Base-by-base conservation (phyloP, 805 yeast species). In the Candida silvicultrix region DNA sequence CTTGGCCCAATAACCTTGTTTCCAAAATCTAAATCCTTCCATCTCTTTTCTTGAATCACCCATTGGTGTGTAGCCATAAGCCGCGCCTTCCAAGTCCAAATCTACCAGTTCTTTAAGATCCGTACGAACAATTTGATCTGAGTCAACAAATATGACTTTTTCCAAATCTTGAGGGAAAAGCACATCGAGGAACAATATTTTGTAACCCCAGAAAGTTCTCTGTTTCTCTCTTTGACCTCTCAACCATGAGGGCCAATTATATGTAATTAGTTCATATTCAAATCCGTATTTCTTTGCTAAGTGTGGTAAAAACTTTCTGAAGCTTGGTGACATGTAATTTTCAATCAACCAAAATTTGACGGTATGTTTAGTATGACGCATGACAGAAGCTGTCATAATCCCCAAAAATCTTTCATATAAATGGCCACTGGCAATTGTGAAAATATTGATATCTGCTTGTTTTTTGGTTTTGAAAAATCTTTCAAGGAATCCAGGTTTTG, bases 171-270 rank as follows among this genome's bases (percentile, higher is more conserved):
- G 83, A 1, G 98, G 98, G 61, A 92, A 89, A 41, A 94, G 59
- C 1, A 85, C 90, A 66, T 92, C 99, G 51, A 89, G 66, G 56
- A 92, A 89, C 43, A 92, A 66, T 32, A 90, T 82, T 62, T 92
- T 92, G 60, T 85, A 87, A 4, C 94, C 96, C 89, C 96, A 87
- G 43, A 89, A 79, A 3, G 82, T 80, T 50, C 97, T 73, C 57
- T 83, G 89, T 56, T 79, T 79, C 52, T 85, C 92, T 34, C 83
- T 64, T 65, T 92, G 98, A 3, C 74, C 74, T 42, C 90, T 74
- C 19, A 92, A 69, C 96, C 97, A 92, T 10, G 70, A 63, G 14
- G 99, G 99, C 99, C 99, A 92, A 51, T 85, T 83, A 63, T 86
- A 92, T 1, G 85, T 78, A n/a, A 94, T 71, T 40, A 89, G 64